Evolutionary conservation across 2,329 filamentous ascomycete genomes (phyloP).

Genomic region (Claviceps paspali): DNA sequence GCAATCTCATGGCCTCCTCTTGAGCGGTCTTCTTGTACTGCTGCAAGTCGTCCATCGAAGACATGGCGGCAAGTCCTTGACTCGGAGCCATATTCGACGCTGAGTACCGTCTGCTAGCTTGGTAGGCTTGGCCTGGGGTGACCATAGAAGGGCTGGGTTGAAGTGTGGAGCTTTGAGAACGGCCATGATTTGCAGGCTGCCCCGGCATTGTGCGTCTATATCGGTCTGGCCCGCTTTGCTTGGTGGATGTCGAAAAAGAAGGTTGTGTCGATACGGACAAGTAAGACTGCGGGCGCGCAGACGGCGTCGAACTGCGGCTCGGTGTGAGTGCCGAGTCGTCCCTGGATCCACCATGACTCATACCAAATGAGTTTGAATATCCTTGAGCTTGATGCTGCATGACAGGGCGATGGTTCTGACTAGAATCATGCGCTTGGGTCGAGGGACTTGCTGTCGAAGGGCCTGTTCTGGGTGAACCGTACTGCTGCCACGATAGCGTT

Average conservation of each 20-base stretch:
- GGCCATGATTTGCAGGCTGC: conserved; percentile 17
- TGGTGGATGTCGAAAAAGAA: conserved; percentile 22
- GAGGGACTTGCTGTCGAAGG: conserved; percentile 29
- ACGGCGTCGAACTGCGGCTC: conserved; percentile 24
- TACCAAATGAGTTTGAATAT: conserved; percentile 20
- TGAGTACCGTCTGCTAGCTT: conserved; percentile 15
- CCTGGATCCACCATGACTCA: conserved; percentile 27
- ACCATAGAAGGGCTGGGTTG: conserved; percentile 16
- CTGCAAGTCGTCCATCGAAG: conserved; percentile 53
- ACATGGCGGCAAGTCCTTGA: conserved; percentile 24
- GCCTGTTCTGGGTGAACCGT: conserved; percentile 30
- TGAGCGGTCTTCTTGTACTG: conserved; percentile 39
- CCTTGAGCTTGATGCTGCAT: conserved; percentile 22
- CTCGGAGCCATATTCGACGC: conserved; percentile 34
- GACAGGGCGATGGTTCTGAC: conserved; percentile 9
- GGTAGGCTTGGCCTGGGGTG: conserved; percentile 10
- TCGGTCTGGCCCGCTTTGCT: conserved; percentile 52
- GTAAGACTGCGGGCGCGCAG: conserved; percentile 28
- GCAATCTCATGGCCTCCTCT: conserved; percentile 60
- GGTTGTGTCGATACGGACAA: conserved; percentile 29
- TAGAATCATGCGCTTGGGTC: conserved; percentile 12
- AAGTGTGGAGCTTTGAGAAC: conserved; percentile 22
- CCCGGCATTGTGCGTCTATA: conserved; percentile 55
- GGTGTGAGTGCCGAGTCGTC: conserved; percentile 36
- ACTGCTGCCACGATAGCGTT: conserved; percentile 35